Conservation (phyloP, 2,329 filamentous ascomycete species). For the Mycogone perniciosa region DNA sequence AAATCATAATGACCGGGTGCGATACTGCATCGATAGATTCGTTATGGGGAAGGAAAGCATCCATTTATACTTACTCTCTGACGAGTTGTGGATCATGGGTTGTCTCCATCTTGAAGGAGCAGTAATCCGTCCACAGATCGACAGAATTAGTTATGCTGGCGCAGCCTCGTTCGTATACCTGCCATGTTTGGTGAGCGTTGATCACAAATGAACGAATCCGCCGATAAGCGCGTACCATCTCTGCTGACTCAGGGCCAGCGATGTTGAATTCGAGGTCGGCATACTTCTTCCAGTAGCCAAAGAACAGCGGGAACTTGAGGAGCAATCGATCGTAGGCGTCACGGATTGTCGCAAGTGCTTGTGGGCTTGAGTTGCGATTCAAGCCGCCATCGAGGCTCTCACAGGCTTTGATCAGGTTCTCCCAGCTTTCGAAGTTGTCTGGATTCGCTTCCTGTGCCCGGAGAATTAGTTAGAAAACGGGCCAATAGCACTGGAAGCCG, state of each 20-base stretch:
- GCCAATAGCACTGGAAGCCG: background rate
- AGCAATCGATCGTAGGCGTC: constrained; percentile 89
- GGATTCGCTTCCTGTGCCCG: constrained; percentile 55
- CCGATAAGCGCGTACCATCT: constrained; percentile 65
- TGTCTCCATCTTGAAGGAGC: constrained; percentile 95
- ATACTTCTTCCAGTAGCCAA: constrained; percentile 99
- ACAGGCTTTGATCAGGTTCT: constrained; percentile 77
- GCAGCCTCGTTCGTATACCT: constrained; percentile 94
- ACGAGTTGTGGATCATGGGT: constrained; percentile 91
- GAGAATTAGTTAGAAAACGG: constrained; percentile 17
- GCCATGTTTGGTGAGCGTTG: background rate
- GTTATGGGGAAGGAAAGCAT: constrained; percentile 64
- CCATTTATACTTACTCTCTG: constrained; percentile 90
- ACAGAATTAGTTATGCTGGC: constrained; percentile 90
- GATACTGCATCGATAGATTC: constrained; percentile 41
- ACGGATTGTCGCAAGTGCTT: constrained; percentile 81
- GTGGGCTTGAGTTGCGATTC: constrained; percentile 92
- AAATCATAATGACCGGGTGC: constrained; percentile 35
- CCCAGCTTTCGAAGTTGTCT: constrained; percentile 93
- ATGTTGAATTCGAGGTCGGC: constrained; percentile 97
- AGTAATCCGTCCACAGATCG: constrained; percentile 96
- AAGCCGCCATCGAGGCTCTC: constrained; percentile 86
- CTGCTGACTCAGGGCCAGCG: constrained; percentile 90
- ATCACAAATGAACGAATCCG: background rate
- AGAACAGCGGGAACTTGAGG: constrained; percentile 88